Base-by-base conservation (phyloP, 2,329 filamentous ascomycete genomes). In the Aspergillus awamori region DNA sequence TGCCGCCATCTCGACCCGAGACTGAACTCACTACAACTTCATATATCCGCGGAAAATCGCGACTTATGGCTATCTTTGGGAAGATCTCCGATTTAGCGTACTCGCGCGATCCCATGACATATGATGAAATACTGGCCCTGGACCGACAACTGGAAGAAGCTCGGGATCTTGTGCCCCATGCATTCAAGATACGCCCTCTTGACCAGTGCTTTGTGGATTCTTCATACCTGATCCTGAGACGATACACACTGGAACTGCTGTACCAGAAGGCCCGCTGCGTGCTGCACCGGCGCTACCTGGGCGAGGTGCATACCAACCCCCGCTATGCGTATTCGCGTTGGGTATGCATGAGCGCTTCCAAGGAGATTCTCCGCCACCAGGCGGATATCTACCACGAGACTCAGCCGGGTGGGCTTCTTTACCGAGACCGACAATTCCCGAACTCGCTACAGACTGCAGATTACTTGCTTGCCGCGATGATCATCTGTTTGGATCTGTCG, bases 391-490 rank as follows among this genome's bases (percentile, higher is more conserved):
- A 81, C 66, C 73, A 79, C 22, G 82, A 85, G 43, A 81, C 78
- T 5, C 80, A 81, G 59, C 84, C 85, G 0, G 85, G 85, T 1
- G 83, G 83, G 5, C 76, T 84, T 26, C 73, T 89, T 13, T 76
- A 79, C 62, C 76, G 79, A 30, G 80, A 83, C 39, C 79, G 81
- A 5, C 87, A 85, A 83, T 87, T 87, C 65, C 71, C 87, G 20
- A 83, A 82, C 3, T 84, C 83, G 0, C 74, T 89, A 4, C 81
- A 83, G 10, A 80, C 85, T 55, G 85, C 87, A 54, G 86, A 89
- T 68, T 89, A 86, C 54, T 74, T 89, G 55, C 79, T 89, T 2
- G 86, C 86, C 0, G 82, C 84, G 58, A 86, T 87, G 81, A 80
- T 89, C 13, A 68, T 89, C 3, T 88, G 84, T 63, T 74, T 89